Conservation (phyloP, 2,329 filamentous ascomycete genomes). For the Diaporthe vexans region DNA sequence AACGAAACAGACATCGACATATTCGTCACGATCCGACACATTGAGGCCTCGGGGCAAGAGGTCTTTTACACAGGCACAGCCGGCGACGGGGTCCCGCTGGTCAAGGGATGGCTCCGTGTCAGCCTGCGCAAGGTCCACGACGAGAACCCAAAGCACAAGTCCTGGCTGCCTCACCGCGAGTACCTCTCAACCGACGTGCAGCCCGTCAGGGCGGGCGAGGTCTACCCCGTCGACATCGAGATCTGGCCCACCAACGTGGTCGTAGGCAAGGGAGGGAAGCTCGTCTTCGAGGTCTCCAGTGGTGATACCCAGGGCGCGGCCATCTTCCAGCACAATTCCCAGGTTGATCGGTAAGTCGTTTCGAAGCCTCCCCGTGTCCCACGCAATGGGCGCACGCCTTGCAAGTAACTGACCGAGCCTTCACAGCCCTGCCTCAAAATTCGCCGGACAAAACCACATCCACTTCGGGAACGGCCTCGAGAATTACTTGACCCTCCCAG, state of each 20-base stretch:
- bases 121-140: conserved; percentile 68
- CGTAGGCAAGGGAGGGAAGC: conserved; percentile 60
- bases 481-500: conserved; percentile 67
- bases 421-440: conserved; percentile 58
- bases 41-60: conserved; percentile 67
- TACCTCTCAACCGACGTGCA: conserved; percentile 70
- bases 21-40: conserved; percentile 73
- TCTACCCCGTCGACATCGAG: conserved; percentile 73
- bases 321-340: conserved; percentile 67
- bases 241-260: conserved; percentile 76
- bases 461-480: conserved; percentile 63
- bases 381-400: not conserved
- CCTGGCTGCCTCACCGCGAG: conserved; percentile 70
- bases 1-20: conserved; percentile 69
- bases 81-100: conserved; percentile 72
- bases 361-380: not conserved
- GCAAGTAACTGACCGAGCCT: conserved; percentile 21
- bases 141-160: conserved; percentile 63
- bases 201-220: conserved; percentile 66
- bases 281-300: conserved; percentile 68
- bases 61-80: conserved; percentile 76
- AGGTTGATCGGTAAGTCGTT: conserved; percentile 59
- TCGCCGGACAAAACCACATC: conserved; percentile 70
- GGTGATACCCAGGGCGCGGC: conserved; percentile 73
- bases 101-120: conserved; percentile 75